A percentile compares a stretch with the other conserved stretches of the same genome.
Conservation (phyloP, 192 early-diverging fungal genomes). For the Backusella tuberculispora region DNA sequence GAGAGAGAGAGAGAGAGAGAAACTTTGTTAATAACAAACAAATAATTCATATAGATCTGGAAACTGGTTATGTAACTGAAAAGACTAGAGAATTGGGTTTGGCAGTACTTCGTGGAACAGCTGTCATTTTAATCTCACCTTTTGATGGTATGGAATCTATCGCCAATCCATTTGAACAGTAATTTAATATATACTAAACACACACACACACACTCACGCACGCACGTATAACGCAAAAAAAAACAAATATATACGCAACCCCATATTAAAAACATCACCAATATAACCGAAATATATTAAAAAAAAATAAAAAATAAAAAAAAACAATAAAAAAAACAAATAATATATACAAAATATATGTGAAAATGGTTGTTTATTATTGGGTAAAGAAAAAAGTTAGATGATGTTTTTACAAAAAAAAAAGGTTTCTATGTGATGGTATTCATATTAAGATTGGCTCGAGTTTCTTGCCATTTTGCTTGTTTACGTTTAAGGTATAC, state of each 20-base stretch:
- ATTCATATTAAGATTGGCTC: neutral
- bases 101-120: slow-evolving; percentile 87
- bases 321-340: no score
- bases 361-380: neutral
- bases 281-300: no score
- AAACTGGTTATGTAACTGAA: slow-evolving; percentile 43
- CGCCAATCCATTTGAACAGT: slow-evolving; percentile 77
- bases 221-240: neutral
- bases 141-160: slow-evolving; percentile 90
- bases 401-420: neutral
- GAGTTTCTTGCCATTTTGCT: neutral
- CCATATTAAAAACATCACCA: neutral
- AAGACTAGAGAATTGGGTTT: slow-evolving; percentile 79
- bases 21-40: neutral
- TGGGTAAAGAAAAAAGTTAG: neutral
- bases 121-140: slow-evolving; percentile 90
- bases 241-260: neutral
- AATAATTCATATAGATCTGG: slow-evolving; percentile 19
- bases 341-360: no score
- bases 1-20: neutral
- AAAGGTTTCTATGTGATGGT: neutral
- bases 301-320: no score
- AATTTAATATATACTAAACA: neutral
- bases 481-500: neutral
- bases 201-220: neutral